Evolutionary conservation across 345 rosid species (phyloP).

Genomic region (Conringia planisiliqua): DNA sequence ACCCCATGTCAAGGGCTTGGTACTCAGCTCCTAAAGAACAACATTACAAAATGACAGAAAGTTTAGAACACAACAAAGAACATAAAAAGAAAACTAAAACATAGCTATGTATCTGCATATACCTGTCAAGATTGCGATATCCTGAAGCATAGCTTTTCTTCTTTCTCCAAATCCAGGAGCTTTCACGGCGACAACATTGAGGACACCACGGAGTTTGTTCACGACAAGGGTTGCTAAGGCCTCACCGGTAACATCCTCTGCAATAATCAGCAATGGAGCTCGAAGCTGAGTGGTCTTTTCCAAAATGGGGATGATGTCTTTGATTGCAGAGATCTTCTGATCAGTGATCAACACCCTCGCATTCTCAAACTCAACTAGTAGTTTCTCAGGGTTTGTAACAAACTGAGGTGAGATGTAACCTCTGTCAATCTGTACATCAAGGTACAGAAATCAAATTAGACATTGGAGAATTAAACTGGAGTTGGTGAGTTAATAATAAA

Average conservation of each 20-base stretch:
- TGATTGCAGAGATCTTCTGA: conserved; percentile 89
- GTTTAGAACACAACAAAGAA: neutral
- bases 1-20: conserved; percentile 82
- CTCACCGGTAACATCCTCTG: conserved; percentile 95
- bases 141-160: conserved; percentile 95
- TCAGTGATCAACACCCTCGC: conserved; percentile 89
- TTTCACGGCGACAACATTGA: conserved; percentile 91
- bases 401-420: conserved; percentile 97
- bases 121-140: conserved; percentile 94
- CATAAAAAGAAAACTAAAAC: neutral
- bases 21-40: conserved; percentile 73
- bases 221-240: conserved; percentile 95
- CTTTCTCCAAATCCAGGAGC: conserved; percentile 98
- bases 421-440: conserved; percentile 70
- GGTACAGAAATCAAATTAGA: neutral
- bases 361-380: conserved; percentile 89
- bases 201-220: conserved; percentile 87
- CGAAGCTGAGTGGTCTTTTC: conserved; percentile 94
- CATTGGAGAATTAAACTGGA: neutral
- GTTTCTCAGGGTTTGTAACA: conserved; percentile 89
- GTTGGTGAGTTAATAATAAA: neutral
- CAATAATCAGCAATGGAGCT: conserved; percentile 86
- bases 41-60: neutral
- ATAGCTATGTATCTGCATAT: neutral
- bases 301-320: conserved; percentile 84